Evolutionary conservation across 345 rosid genomes (phyloP).

Genomic region (Nephelium lappaceum): DNA sequence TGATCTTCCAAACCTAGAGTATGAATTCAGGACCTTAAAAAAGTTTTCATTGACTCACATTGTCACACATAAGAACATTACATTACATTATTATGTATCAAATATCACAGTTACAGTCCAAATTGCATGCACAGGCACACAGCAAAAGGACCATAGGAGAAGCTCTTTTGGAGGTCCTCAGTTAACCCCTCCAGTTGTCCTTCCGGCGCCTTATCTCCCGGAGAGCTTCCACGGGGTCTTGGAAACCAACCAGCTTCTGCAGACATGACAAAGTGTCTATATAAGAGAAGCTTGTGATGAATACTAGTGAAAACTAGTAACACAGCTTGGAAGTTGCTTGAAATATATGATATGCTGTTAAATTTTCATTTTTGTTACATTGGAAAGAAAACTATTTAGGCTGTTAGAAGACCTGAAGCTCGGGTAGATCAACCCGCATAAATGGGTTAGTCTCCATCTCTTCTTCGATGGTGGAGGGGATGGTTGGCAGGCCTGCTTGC

Average conservation of each 20-base stretch:
- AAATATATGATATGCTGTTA: no score
- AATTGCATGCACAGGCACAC: not conserved
- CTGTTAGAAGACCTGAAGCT: conserved; percentile 48
- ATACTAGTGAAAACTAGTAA: not conserved
- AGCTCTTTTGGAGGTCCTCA: not conserved
- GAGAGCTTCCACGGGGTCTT: conserved; percentile 69
- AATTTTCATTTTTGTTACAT: no score
- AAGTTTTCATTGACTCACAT: not conserved
- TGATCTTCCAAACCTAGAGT: not conserved
- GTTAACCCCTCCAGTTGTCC: conserved; percentile 78
- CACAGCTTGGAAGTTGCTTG: not conserved
- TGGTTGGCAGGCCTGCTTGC: conserved; percentile 68
- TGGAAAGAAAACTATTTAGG: not conserved
- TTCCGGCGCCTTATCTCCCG: conserved; percentile 60
- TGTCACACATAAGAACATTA: not conserved
- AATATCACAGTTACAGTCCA: not conserved
- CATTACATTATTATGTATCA: not conserved
- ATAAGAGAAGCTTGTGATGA: conserved; percentile 5
- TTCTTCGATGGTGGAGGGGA: conserved; percentile 88
- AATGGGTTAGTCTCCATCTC: conserved; percentile 88
- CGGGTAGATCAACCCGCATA: conserved; percentile 70
- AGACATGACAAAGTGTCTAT: conserved; percentile 1
- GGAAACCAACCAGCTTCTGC: conserved; percentile 63
- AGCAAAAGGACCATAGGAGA: not conserved
- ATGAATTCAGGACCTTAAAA: not conserved